Evolutionary conservation across 148 eudicot genomes (phyloP).

Genomic region (Agrostemma githago): DNA sequence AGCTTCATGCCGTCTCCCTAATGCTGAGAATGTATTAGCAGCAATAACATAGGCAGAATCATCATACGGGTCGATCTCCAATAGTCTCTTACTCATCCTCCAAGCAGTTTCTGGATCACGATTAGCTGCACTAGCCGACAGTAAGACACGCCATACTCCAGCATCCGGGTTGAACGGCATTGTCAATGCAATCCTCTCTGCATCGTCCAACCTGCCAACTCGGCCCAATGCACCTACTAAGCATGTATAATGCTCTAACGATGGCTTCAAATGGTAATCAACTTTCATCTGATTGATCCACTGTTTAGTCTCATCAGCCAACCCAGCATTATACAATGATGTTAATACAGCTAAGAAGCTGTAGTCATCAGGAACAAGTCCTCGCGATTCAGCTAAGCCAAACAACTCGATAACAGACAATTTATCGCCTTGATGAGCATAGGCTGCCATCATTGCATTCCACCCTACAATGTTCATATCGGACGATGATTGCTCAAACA

Average conservation of each 20-base stretch:
- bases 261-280: conserved; percentile 36
- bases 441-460: conserved; percentile 66
- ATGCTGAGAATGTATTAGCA: conserved; percentile 49
- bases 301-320: conserved; percentile 34
- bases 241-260: conserved; percentile 61
- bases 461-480: conserved; percentile 46
- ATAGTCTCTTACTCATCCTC: conserved; percentile 45
- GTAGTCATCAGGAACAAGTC: conserved; percentile 45
- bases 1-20: conserved; percentile 53
- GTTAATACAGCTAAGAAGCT: conserved; percentile 55
- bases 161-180: conserved; percentile 60
- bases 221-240: conserved; percentile 56
- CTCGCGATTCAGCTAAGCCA: conserved; percentile 28
- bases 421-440: conserved; percentile 60
- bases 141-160: conserved; percentile 57
- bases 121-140: conserved; percentile 45
- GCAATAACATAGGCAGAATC: conserved; percentile 68
- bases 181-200: conserved; percentile 46
- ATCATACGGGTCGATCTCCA: conserved; percentile 50
- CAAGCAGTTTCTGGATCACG: conserved; percentile 42
- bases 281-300: conserved; percentile 44
- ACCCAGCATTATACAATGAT: conserved; percentile 46
- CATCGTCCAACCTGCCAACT: conserved; percentile 59
- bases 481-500: conserved; percentile 39
- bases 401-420: conserved; percentile 44